Evolutionary conservation across 1,139 yeast genomes (phyloP).

Genomic region (Taphrina betulina): DNA sequence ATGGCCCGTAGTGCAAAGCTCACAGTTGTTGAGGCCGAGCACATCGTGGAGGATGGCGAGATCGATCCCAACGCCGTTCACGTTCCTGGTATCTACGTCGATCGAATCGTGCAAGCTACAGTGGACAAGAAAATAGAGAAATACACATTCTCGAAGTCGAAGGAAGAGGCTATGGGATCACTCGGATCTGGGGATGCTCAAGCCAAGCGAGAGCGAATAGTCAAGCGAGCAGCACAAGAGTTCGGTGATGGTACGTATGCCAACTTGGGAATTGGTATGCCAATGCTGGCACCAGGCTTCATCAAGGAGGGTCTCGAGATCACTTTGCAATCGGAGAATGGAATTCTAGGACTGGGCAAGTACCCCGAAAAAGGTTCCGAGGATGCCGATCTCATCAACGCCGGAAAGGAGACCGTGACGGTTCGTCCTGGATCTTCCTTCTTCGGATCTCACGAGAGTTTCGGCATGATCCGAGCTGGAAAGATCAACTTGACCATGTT

Average conservation of each 20-base stretch:
- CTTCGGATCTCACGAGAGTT: slow-evolving; percentile 55
- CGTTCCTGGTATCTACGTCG: slow-evolving; percentile 52
- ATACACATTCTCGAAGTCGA: slow-evolving; percentile 34
- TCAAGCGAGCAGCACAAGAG: slow-evolving; percentile 49
- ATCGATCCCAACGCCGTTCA: slow-evolving; percentile 52
- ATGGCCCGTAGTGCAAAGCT: slow-evolving; percentile 52
- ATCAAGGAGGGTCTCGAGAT: slow-evolving; percentile 48
- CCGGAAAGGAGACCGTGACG: slow-evolving; percentile 56
- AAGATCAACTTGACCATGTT: slow-evolving; percentile 51
- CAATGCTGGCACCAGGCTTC: slow-evolving; percentile 52
- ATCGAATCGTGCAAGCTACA: slow-evolving; percentile 48
- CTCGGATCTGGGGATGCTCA: slow-evolving; percentile 29
- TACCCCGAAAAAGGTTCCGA: slow-evolving; percentile 51
- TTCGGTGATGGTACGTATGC: slow-evolving; percentile 48
- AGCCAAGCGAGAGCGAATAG: slow-evolving; percentile 47
- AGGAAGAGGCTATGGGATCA: slow-evolving; percentile 18
- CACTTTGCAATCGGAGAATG: slow-evolving; percentile 53
- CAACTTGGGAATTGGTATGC: slow-evolving; percentile 55
- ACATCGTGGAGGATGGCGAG: slow-evolving; percentile 53
- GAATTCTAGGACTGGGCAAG: slow-evolving; percentile 54
- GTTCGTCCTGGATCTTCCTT: slow-evolving; percentile 51
- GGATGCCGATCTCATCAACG: slow-evolving; percentile 53
- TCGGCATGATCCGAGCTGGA: slow-evolving; percentile 54
- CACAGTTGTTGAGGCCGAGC: slow-evolving; percentile 55
- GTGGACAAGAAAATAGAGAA: slow-evolving; percentile 51